Evolutionary conservation across 768 basidiomycete species (phyloP).

Genomic region (Daedalea quercina): DNA sequence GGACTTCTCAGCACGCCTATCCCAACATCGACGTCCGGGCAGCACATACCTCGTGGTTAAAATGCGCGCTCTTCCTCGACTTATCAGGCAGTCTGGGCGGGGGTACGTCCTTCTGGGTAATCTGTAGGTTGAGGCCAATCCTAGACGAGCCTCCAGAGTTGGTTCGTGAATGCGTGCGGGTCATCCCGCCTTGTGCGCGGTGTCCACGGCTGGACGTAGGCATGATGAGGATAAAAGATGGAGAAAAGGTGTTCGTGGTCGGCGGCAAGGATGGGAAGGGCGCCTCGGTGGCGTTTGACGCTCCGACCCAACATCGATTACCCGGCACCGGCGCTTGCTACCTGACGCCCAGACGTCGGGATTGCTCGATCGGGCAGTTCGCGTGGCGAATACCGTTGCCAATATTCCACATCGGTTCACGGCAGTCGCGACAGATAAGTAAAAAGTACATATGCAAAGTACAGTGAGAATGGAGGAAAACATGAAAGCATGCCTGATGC

Average conservation of each 20-base stretch:
- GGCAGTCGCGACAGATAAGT: too few relatives aligned
- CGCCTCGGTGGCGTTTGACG: not conserved
- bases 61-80: constrained; percentile 38
- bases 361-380: not conserved
- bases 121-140: constrained; percentile 52
- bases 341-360: not conserved
- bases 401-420: too few relatives aligned
- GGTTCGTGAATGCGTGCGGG: constrained; percentile 58
- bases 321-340: not conserved
- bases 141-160: constrained; percentile 51
- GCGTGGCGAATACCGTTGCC: too few relatives aligned
- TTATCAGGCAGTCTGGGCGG: constrained; percentile 42
- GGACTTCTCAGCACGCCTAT: constrained; percentile 3
- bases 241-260: not conserved
- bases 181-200: constrained; percentile 36
- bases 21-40: not conserved
- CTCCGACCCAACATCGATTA: not conserved
- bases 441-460: too few relatives aligned
- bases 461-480: too few relatives aligned
- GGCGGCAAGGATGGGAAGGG: not conserved
- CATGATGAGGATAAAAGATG: constrained; percentile 28
- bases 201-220: constrained; percentile 38
- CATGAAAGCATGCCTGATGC: too few relatives aligned
- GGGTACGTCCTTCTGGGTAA: constrained; percentile 57
- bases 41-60: constrained; percentile 37